Percentiles rank a stretch among this genome's conserved stretches.
These are phyloP conservation scores for Yamadazyma jaroonii DNA, from an alignment of 1,139 yeast genomes.

Conservation along the genomic window DNA sequence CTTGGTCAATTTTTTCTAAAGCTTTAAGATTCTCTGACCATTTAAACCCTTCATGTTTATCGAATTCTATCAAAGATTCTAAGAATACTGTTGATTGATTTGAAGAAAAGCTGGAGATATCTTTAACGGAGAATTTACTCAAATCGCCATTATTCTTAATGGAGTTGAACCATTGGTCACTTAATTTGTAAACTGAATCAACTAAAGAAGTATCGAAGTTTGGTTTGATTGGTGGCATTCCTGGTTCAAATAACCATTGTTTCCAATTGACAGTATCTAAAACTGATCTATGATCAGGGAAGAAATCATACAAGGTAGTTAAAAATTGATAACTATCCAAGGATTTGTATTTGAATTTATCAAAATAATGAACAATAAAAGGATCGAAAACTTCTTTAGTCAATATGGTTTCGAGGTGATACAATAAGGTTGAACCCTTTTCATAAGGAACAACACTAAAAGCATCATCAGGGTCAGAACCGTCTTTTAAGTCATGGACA, in stretches of 20 bases:
- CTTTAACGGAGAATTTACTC: conserved; percentile 27
- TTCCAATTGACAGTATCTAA: conserved; percentile 81
- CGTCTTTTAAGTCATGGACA: conserved; percentile 65
- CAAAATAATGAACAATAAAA: conserved; percentile 76
- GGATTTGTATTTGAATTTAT: conserved; percentile 63
- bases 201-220: conserved; percentile 75
- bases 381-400: conserved; percentile 67
- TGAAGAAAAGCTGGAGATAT: conserved; percentile 58
- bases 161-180: conserved; percentile 58
- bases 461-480: conserved; percentile 83
- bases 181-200: conserved; percentile 65
- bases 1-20: conserved; percentile 37
- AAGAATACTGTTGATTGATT: conserved; percentile 78
- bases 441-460: conserved; percentile 89
- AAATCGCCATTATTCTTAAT: conserved; percentile 15
- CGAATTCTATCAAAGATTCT: conserved; percentile 52
- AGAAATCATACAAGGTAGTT: conserved; percentile 69
- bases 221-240: conserved; percentile 82
- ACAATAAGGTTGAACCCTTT: conserved; percentile 80
- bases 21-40: conserved; percentile 41
- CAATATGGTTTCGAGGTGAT: conserved; percentile 59
- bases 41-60: conserved; percentile 27
- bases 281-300: conserved; percentile 42
- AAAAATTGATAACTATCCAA: conserved; percentile 80
- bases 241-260: conserved; percentile 75